Evolutionary conservation across 2,329 filamentous ascomycete genomes (phyloP).

Genomic region (Penicillium sp.): DNA sequence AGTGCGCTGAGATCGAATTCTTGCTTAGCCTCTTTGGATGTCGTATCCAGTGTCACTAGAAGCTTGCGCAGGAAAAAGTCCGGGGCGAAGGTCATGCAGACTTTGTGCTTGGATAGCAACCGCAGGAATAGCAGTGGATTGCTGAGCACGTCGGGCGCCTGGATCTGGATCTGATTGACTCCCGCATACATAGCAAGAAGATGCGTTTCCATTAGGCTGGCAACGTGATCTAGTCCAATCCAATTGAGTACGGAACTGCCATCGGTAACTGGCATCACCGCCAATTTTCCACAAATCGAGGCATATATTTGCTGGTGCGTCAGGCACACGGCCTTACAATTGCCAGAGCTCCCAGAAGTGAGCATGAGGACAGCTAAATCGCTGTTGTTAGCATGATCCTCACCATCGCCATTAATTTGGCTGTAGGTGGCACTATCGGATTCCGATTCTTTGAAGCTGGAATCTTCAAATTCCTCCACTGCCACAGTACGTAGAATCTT

Average conservation of each 20-base stretch:
- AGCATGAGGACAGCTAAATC: slow-evolving; percentile 43
- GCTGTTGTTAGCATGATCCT: background rate
- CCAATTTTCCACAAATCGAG: slow-evolving; percentile 34
- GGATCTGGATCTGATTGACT: background rate
- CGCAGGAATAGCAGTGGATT: slow-evolving; percentile 44
- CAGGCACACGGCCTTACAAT: slow-evolving; percentile 51
- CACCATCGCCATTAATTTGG: background rate
- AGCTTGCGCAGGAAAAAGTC: slow-evolving; percentile 26
- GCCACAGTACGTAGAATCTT: background rate
- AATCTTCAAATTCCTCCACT: background rate
- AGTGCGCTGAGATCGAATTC: slow-evolving; percentile 21
- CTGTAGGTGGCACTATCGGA: background rate
- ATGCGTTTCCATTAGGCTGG: slow-evolving; percentile 52
- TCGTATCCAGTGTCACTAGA: slow-evolving; percentile 33
- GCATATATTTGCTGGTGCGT: slow-evolving; percentile 30
- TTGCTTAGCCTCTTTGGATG: slow-evolving; percentile 46
- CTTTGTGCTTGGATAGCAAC: slow-evolving; percentile 39
- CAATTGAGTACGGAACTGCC: slow-evolving; percentile 47
- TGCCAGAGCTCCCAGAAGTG: slow-evolving; percentile 54
- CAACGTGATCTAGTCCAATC: slow-evolving; percentile 56
- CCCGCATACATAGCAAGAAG: slow-evolving; percentile 43
- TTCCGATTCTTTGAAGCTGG: background rate
- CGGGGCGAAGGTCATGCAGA: slow-evolving; percentile 27
- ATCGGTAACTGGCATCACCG: slow-evolving; percentile 15
- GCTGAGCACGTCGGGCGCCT: slow-evolving; percentile 5